Evolutionary conservation across 2,329 filamentous ascomycete species (phyloP).

Genomic region (Trichoderma polysporum): DNA sequence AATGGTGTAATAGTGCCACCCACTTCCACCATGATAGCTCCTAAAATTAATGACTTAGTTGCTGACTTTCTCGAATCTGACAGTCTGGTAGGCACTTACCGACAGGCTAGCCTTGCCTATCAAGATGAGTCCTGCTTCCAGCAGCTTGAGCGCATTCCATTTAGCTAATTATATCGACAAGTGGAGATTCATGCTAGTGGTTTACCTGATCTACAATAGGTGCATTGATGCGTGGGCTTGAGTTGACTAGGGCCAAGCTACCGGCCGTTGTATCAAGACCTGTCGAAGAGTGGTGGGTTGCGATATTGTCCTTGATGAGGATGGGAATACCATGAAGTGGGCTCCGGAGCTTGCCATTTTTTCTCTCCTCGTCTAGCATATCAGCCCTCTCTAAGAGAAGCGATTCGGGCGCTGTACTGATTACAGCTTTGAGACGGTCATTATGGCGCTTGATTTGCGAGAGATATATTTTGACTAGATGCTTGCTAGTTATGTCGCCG

Average conservation of each 20-base stretch:
- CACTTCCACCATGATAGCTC: slow-evolving; percentile 11
- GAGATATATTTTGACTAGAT: slow-evolving; percentile 23
- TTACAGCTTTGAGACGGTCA: slow-evolving; percentile 22
- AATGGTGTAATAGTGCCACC: neutral
- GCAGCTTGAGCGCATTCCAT: neutral
- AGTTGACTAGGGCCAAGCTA: slow-evolving; percentile 21
- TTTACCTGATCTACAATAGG: slow-evolving; percentile 15
- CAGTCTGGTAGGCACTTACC: neutral
- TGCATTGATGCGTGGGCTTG: slow-evolving; percentile 21
- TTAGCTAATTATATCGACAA: neutral
- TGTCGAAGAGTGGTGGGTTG: slow-evolving; percentile 12
- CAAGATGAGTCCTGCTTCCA: neutral
- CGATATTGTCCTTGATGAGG: slow-evolving; percentile 24
- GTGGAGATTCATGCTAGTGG: neutral
- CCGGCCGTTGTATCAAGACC: slow-evolving; percentile 22
- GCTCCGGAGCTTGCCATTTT: slow-evolving; percentile 14
- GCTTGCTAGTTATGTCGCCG: slow-evolving; percentile 18
- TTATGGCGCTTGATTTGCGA: slow-evolving; percentile 21
- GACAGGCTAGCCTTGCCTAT: slow-evolving; percentile 3
- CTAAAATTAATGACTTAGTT: neutral
- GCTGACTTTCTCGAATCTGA: neutral
- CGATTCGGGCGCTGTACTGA: slow-evolving; percentile 10
- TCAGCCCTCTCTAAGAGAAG: slow-evolving; percentile 6
- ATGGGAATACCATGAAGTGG: slow-evolving; percentile 26
- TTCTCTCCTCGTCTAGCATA: slow-evolving; percentile 23